Evolutionary conservation across 2,329 filamentous ascomycete genomes (phyloP), one percentile per base, ranked within the genome.

Genomic region (Achaetomium macrosporum): DNA sequence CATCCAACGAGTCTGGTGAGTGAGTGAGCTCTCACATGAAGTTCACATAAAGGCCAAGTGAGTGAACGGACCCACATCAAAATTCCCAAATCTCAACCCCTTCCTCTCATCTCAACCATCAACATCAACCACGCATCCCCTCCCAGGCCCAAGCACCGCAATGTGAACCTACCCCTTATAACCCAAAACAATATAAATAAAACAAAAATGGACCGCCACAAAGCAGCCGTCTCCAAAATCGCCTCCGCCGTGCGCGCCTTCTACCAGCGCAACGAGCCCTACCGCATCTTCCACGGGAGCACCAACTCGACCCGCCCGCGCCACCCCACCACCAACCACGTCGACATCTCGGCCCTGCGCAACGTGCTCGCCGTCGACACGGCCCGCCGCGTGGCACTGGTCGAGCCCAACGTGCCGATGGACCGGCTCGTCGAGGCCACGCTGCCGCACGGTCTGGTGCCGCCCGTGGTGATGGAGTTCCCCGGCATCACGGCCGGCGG

Each of bases 331-430:
- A 70, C 67, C 54, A 71, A 72, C 53, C 29, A 42, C 2, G 19
- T 90, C 59, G 85, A 89, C 70, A 89, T 87, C 63, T 82, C 81
- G 64, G 68, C 71, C 3, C 51, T 91, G 3, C 72, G 71, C 59
- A 73, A 83, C 65, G 83, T 91, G 25, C 72, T 91, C 33, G 70
- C 75, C 11, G 77, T 91, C 53, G 78, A 90, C 65, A 63, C 69
- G 1, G 64, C 70, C 8, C 65, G 65, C 1, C 76, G 76, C 49
- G 83, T 77, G 7, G 85, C 83, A 5, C 73, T 89, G 20, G 84
- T 88, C 39, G 85, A 90, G 71, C 85, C 86, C 48, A 90, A 89
- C 62, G 85, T 88, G 11, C 78, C 84, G 25, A 88, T 90, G 85
- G 85, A 89, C 68, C 70, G 74, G 0, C 77, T 90, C 16, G 83